Conservation (phyloP, 257 asterid species). For the Solanum peruvianum region DNA sequence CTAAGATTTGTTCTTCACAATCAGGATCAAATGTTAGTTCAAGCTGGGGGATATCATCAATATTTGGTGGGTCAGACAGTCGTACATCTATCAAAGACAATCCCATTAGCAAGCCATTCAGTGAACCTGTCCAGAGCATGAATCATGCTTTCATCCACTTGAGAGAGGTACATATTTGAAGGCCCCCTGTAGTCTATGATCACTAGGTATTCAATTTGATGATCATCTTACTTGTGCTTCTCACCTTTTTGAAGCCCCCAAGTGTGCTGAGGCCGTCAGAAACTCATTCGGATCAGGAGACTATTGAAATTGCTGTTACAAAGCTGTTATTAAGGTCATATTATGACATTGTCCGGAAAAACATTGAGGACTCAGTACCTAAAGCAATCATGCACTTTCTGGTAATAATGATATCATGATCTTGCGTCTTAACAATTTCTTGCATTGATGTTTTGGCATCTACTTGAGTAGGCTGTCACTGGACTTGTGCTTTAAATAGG, state of each 20-base stretch:
- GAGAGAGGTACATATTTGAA: slow-evolving; percentile 45
- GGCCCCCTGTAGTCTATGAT: neutral
- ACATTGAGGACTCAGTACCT: slow-evolving; percentile 51
- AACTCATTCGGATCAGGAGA: slow-evolving; percentile 54
- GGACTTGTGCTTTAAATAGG: neutral
- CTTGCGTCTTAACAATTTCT: neutral
- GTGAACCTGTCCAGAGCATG: slow-evolving; percentile 46
- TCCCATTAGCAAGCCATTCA: slow-evolving; percentile 35
- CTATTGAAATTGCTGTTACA: slow-evolving; percentile 58
- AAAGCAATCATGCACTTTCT: slow-evolving; percentile 70
- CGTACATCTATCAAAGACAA: slow-evolving; percentile 55
- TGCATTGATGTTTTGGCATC: neutral
- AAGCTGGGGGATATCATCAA: slow-evolving; percentile 88
- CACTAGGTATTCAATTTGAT: neutral
- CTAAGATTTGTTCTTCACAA: neutral
- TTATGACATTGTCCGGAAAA: slow-evolving; percentile 63
- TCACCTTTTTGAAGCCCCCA: slow-evolving; percentile 49
- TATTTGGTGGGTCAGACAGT: slow-evolving; percentile 63
- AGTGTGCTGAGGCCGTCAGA: slow-evolving; percentile 77
- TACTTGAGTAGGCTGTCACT: neutral
- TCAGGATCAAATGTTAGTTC: slow-evolving; percentile 55
- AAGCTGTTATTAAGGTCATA: slow-evolving; percentile 63
- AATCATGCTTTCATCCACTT: slow-evolving; percentile 55
- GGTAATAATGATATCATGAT: slow-evolving; percentile 15
- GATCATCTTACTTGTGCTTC: neutral